These are phyloP conservation scores for Rubia peregrina DNA, from an alignment of 305 asterid genomes.

Conservation along the genomic window DNA sequence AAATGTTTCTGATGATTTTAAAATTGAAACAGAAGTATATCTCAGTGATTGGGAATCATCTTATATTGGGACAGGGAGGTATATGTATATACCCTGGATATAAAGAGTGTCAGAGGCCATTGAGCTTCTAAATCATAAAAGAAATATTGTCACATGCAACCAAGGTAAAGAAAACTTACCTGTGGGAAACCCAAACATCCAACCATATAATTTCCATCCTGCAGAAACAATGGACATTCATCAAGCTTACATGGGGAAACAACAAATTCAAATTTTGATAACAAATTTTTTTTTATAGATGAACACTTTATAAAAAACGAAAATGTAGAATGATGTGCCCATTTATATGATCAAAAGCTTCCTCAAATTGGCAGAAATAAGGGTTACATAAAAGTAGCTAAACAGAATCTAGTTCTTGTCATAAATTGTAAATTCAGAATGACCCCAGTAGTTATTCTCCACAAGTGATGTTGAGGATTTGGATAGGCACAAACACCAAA, in stretches of 20 bases:
- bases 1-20: background rate
- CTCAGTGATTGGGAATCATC: background rate
- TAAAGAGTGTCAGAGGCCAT: background rate
- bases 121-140: background rate
- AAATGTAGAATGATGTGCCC: background rate
- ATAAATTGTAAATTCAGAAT: no score
- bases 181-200: slow-evolving; percentile 96
- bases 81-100: background rate
- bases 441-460: background rate
- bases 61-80: background rate
- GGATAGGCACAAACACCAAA: background rate
- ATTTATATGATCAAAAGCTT: background rate
- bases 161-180: slow-evolving; percentile 37
- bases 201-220: slow-evolving; percentile 99
- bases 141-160: background rate
- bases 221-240: slow-evolving; percentile 30
- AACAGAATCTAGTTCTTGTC: background rate
- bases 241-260: background rate
- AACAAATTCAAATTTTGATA: background rate
- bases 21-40: background rate
- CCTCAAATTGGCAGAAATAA: background rate
- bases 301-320: background rate
- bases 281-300: background rate
- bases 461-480: background rate
- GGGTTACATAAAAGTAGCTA: background rate